Evolutionary conservation across 331 rosid genomes (phyloP), one percentile per base, ranked within the genome.

Genomic region (Stylosanthes scabra): DNA sequence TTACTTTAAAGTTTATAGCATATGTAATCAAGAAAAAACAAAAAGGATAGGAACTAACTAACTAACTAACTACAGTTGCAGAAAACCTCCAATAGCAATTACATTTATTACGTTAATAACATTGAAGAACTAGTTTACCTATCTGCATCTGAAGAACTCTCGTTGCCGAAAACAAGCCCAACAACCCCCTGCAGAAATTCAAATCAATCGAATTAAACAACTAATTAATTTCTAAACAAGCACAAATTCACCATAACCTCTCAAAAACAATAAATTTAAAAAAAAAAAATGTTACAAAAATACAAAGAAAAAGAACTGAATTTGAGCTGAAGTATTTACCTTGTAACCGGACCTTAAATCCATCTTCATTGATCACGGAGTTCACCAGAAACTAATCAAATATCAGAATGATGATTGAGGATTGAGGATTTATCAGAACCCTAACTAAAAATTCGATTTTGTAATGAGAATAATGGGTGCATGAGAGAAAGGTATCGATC

Each of bases 301-400:
- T 34, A 34, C 39, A 34, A 34, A 34, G 6, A 59, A 72, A 68
- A 62, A 3, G 25, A n/a, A 4, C 3, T 63, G 4, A 14, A 15
- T 14, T n/a, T 59, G 40, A 68, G 59, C 41, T 65, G 11, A 66
- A 34, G 66, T 6, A 7, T 58, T 58, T 80, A 93, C 93, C 98
- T 91, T 95, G 81, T 92, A 95, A 73, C 97, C 90, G 82, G 97
- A 90, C 70, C 88, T 89, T 87, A 91, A 90, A 92, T 95, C 97
- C 99, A 95, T 95, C 39, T 28, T 76, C 81, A 57, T 14, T 25
- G 80, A 78, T 66, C 66, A 78, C 64, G 64, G 66, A 47, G 44
- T 20, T 66, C 75, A 10, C 13, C 74, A 51, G 55, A 72, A 59
- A 69, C 74, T 42, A 72, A 82, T 31, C 51, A 14, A 45, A 70